phyloP scores from a whole-genome alignment of 257 asterid genomes.

The Petrea volubilis region DNA sequence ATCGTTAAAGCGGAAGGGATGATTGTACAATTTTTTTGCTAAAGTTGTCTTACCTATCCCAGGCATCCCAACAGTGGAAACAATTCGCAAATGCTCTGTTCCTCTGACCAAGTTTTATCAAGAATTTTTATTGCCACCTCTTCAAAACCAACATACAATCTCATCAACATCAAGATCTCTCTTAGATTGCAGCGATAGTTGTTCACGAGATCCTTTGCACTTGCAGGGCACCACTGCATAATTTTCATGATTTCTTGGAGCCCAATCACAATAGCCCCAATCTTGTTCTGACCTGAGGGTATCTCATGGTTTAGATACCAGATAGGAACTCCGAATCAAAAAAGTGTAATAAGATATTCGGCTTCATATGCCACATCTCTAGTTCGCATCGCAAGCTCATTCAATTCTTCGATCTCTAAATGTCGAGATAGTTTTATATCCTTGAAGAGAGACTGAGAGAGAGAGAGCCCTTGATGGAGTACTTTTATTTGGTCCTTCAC shows the following conservation, averaged over 20 bases:
- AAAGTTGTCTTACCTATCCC: too few species aligned
- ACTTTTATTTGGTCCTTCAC: too few species aligned
- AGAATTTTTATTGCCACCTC: too few species aligned
- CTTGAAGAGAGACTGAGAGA: neutral
- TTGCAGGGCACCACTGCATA: neutral
- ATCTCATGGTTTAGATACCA: constrained; percentile 12
- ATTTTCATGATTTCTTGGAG: neutral
- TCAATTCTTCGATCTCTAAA: neutral
- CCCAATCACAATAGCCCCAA: neutral
- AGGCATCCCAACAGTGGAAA: too few species aligned
- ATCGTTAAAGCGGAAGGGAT: neutral
- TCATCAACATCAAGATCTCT: too few species aligned
- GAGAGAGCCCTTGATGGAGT: neutral
- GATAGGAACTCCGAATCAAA: neutral
- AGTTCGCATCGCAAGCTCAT: neutral
- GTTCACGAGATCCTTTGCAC: too few species aligned
- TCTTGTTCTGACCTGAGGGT: neutral
- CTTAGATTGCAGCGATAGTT: too few species aligned
- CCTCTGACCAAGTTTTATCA: too few species aligned
- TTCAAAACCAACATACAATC: too few species aligned
- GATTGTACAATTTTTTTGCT: too few species aligned
- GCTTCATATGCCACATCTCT: constrained; percentile 26
- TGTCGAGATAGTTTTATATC: neutral
- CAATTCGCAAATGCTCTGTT: too few species aligned
- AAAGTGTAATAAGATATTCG: too few species aligned